These are phyloP conservation scores for Fusarium gaditjirri DNA, from an alignment of 2,329 filamentous ascomycete species.

Conservation along the genomic window DNA sequence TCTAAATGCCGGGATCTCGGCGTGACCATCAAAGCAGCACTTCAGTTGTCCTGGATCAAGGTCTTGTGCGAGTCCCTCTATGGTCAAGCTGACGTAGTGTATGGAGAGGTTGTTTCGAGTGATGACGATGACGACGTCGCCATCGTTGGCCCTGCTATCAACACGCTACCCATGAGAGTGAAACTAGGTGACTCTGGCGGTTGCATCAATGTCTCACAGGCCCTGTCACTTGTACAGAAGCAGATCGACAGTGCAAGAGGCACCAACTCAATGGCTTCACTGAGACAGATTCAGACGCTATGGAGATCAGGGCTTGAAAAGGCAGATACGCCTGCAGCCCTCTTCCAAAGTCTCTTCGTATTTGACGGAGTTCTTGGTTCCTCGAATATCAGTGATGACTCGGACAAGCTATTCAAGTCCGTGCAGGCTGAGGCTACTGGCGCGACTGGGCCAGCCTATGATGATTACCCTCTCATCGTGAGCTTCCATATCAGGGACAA, in stretches of 20 bases:
- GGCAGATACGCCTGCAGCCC: not conserved
- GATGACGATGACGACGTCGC: not conserved
- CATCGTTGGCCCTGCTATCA: constrained; percentile 11
- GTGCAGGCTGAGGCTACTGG: not conserved
- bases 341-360: constrained; percentile 28
- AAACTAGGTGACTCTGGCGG: not conserved
- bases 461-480: constrained; percentile 24
- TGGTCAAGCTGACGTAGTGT: constrained; percentile 3
- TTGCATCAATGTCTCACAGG: not conserved
- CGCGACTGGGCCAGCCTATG: not conserved
- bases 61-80: constrained; percentile 6
- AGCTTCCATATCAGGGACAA: constrained; percentile 20
- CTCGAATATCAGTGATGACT: not conserved
- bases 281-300: constrained; percentile 10
- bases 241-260: constrained; percentile 11
- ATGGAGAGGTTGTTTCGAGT: constrained; percentile 7
- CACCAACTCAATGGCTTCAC: constrained; percentile 13
- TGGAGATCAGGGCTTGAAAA: not conserved
- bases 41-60: constrained; percentile 18
- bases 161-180: constrained; percentile 11
- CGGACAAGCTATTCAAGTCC: not conserved
- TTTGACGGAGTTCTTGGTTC: constrained; percentile 14
- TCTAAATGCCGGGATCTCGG: not conserved
- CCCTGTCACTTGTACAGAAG: not conserved
- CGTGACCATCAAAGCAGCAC: constrained; percentile 7